Percentiles rank a stretch among this genome's conserved stretches.
Evolutionary conservation across 306 rosid genomes (phyloP).

Genomic region (Castanea sativa): DNA sequence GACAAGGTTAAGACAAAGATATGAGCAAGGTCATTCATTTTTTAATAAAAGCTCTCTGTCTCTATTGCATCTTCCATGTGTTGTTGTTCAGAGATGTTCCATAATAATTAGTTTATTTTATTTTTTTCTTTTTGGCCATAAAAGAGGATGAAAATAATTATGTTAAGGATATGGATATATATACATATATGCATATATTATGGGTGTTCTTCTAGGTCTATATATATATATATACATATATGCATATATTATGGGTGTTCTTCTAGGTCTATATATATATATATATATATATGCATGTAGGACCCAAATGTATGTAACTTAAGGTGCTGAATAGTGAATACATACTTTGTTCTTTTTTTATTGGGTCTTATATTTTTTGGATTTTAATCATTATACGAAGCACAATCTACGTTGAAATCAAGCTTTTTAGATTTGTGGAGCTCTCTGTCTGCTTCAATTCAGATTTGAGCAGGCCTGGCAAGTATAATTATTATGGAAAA

Average conservation of each 20-base stretch:
- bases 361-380: not conserved
- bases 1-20: conserved; percentile 23
- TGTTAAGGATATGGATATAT: not conserved
- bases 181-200: no score
- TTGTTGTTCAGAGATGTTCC: conserved; percentile 9
- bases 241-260: no score
- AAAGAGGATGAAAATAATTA: conserved; percentile 6
- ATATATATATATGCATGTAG: not conserved
- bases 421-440: not conserved
- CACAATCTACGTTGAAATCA: conserved; percentile 29
- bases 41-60: conserved; percentile 25
- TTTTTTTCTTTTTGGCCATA: not conserved
- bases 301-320: conserved; percentile 2
- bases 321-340: not conserved
- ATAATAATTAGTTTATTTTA: not conserved
- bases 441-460: not conserved
- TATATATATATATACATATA: no score
- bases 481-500: conserved; percentile 15
- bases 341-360: not conserved
- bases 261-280: no score
- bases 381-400: conserved; percentile 29
- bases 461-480: conserved; percentile 9
- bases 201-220: not conserved
- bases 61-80: conserved; percentile 42
- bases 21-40: not conserved